Evolutionary conservation across 495 filamentous ascomycete species (phyloP), one percentile per base, ranked within the genome.

Genomic region (Lasiosphaeriaceae sp.): DNA sequence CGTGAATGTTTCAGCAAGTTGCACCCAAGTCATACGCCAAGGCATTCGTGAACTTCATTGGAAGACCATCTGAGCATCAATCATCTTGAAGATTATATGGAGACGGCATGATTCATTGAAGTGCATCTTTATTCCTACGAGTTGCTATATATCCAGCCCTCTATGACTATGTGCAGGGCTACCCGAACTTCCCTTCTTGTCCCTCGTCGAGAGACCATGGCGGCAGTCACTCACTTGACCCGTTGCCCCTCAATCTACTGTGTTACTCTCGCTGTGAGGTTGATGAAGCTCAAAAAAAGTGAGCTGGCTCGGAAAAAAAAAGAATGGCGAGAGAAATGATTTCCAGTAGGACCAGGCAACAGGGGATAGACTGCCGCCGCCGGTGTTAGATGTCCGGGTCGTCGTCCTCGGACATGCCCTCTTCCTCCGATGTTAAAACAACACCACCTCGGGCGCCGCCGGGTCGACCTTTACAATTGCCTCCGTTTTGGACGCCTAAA

Each of bases 281-380:
- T 9, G 26, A 31, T 4, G 26, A 31, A 31, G 26, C 26, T 31
- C 26, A 3, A 4, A 3, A 19, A n/a, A 7, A 49, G n/a, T 31
- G 9, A 11, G 21, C 26, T n/a, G 43, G 54, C 7, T n/a, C 43
- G 26, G 47, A 22, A 5, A 24, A 9, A 31, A 31, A 31, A 9
- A 31, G 9, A 31, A 31, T 31, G 26, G 26, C 26, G 26, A 31
- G 4, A 31, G 26, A 31, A 31, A 31, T 48, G 11, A 31, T 51
- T 4, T 37, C 48, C 21, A 50, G 66, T 71, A 79, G 76, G 77
- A 80, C 77, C 75, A 80, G 79, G 65, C 70, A 77, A 76, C 73
- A 79, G 76, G 76, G 77, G 71, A 70, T 75, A 73, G 71, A 76
- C 72, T 72, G 72, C 63, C 75, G 76, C 74, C 71, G 63, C 68